Conservation (phyloP, 768 basidiomycete genomes). For the Tubosaeta sp. region DNA sequence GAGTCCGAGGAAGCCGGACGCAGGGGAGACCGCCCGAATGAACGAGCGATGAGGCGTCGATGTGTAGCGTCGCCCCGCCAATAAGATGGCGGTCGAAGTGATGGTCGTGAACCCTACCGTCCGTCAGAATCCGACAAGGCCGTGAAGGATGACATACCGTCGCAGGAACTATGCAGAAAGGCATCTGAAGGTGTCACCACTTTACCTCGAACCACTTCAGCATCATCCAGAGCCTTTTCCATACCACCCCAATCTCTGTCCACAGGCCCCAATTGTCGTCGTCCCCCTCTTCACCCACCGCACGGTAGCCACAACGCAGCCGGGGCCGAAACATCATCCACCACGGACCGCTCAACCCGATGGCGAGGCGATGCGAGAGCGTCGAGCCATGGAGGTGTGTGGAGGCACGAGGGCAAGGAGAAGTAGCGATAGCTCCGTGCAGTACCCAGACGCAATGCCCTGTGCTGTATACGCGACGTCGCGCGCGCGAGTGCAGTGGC, state of each 20-base stretch:
- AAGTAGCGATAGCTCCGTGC: slow-evolving; percentile 74
- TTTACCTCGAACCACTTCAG: slow-evolving; percentile 68
- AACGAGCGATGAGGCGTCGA: slow-evolving; percentile 37
- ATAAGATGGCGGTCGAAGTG: too few species aligned
- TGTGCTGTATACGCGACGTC: slow-evolving; percentile 47
- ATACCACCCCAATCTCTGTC: slow-evolving; percentile 60
- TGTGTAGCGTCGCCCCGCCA: too few species aligned
- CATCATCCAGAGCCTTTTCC: slow-evolving; percentile 74
- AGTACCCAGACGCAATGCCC: slow-evolving; percentile 85
- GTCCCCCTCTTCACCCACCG: not conserved
- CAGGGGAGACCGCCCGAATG: slow-evolving; percentile 58
- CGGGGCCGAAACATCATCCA: slow-evolving; percentile 28
- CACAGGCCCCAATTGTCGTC: slow-evolving; percentile 40
- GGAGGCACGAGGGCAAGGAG: slow-evolving; percentile 71
- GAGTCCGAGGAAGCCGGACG: slow-evolving; percentile 80
- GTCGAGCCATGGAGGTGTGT: slow-evolving; percentile 69
- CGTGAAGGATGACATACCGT: too few species aligned
- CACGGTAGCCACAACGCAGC: slow-evolving; percentile 45
- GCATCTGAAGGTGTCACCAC: slow-evolving; percentile 20
- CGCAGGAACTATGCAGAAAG: too few species aligned
- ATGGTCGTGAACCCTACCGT: too few species aligned
- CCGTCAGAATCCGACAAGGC: too few species aligned
- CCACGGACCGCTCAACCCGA: slow-evolving; percentile 48
- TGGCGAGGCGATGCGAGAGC: slow-evolving; percentile 72
- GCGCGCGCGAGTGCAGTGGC: too few species aligned